Percentiles rank a stretch among this genome's conserved stretches.
phyloP scores from a whole-genome alignment of 176 grass and related monocot species.

The Bonia amplexicaulis region DNA sequence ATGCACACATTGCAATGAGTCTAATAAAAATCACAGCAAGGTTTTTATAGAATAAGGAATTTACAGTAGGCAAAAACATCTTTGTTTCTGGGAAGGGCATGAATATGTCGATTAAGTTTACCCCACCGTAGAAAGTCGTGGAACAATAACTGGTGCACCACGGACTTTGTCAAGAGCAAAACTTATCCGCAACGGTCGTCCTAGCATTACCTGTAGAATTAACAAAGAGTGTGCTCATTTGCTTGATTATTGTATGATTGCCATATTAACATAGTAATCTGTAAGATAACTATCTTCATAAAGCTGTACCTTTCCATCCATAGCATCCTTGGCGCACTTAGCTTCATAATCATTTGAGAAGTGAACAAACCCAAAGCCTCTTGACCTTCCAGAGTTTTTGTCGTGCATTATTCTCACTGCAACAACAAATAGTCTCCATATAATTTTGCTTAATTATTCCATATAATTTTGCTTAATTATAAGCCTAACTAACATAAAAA shows the following conservation, averaged over 20 bases:
- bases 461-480: slow-evolving; percentile 25
- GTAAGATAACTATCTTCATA: not conserved
- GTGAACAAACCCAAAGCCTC: slow-evolving; percentile 86
- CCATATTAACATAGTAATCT: not conserved
- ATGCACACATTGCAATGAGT: not conserved
- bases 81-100: not conserved
- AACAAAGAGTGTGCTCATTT: slow-evolving; percentile 3
- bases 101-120: slow-evolving; percentile 28
- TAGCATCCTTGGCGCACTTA: slow-evolving; percentile 67
- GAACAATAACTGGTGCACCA: slow-evolving; percentile 60
- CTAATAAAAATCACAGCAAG: not conserved
- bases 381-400: slow-evolving; percentile 89
- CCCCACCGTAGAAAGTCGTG: slow-evolving; percentile 43
- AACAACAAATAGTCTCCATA: slow-evolving; percentile 28
- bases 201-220: slow-evolving; percentile 68
- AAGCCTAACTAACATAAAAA: slow-evolving; percentile 5
- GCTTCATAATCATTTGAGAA: slow-evolving; percentile 74
- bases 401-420: slow-evolving; percentile 85
- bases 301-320: slow-evolving; percentile 83
- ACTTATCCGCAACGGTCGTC: slow-evolving; percentile 70
- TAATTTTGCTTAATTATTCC: slow-evolving; percentile 6
- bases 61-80: not conserved
- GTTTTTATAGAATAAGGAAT: not conserved
- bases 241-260: not conserved
- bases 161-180: slow-evolving; percentile 76